phyloP scores from a whole-genome alignment of 2,329 filamentous ascomycete genomes.

The Clathrospora elynae region DNA sequence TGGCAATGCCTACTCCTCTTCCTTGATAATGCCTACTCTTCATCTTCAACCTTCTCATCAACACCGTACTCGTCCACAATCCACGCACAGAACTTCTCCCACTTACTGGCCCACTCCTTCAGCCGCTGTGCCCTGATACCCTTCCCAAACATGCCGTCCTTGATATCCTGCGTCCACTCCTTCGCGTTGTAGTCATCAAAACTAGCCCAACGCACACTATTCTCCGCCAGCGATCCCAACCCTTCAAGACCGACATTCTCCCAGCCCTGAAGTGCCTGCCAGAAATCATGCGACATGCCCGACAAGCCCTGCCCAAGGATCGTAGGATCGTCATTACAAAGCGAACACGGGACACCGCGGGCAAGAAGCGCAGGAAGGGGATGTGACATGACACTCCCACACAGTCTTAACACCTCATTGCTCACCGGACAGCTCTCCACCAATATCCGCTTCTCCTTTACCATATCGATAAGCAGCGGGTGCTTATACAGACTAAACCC shows the following conservation, averaged over 20 bases:
- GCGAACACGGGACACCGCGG: constrained; percentile 78
- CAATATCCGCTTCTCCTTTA: constrained; percentile 85
- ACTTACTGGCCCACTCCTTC: constrained; percentile 78
- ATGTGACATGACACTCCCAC: constrained; percentile 75
- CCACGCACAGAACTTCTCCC: constrained; percentile 92
- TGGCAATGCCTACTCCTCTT: background rate
- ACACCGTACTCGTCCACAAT: constrained; percentile 74
- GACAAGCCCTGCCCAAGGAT: constrained; percentile 82
- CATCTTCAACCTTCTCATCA: constrained; percentile 56
- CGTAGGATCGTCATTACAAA: constrained; percentile 90
- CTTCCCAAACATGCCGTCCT: constrained; percentile 72
- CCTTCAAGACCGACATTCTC: constrained; percentile 89
- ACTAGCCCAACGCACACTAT: constrained; percentile 86
- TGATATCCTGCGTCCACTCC: constrained; percentile 75
- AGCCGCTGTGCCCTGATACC: constrained; percentile 73
- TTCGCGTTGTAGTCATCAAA: constrained; percentile 78
- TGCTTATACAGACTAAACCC: constrained; percentile 90
- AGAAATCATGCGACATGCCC: constrained; percentile 91
- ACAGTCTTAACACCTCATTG: constrained; percentile 84
- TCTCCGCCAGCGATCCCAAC: constrained; percentile 85
- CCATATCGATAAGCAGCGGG: constrained; percentile 83
- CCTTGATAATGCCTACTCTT: constrained; percentile 34
- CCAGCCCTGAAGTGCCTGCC: constrained; percentile 90
- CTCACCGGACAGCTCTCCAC: constrained; percentile 90
- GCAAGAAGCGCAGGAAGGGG: constrained; percentile 83